Conservation (phyloP, 2,329 filamentous ascomycete species). For the Neurospora sp. region DNA sequence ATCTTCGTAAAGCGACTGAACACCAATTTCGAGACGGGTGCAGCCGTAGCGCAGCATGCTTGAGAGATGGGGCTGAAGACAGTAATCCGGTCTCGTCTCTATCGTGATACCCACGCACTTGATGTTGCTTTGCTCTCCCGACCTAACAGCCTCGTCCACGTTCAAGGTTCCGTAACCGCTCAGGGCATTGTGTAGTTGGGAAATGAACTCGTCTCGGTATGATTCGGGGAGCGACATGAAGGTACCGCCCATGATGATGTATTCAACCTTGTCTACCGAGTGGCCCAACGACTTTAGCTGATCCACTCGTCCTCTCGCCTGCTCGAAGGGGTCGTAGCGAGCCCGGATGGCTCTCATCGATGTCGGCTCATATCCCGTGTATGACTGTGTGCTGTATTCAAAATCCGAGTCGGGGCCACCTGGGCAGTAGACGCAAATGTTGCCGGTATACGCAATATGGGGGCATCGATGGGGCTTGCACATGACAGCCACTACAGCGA, state of each 20-base stretch:
- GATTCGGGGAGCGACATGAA: slow-evolving; percentile 93
- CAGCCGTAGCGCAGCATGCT: slow-evolving; percentile 98
- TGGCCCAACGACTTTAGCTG: slow-evolving; percentile 94
- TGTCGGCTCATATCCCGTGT: slow-evolving; percentile 96
- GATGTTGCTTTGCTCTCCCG: slow-evolving; percentile 91
- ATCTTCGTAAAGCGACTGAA: slow-evolving; percentile 95
- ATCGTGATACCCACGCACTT: slow-evolving; percentile 99
- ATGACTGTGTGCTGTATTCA: slow-evolving; percentile 97
- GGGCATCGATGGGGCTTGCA: slow-evolving; percentile 97
- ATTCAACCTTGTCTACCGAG: slow-evolving; percentile 98
- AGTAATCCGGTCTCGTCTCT: slow-evolving; percentile 95
- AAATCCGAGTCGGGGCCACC: slow-evolving; percentile 97
- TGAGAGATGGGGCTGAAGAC: slow-evolving; percentile 85
- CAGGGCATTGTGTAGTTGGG: slow-evolving; percentile 90
- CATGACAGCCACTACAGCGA: slow-evolving; percentile 98
- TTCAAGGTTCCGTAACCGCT: slow-evolving; percentile 91
- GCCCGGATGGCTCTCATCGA: slow-evolving; percentile 97
- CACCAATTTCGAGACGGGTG: slow-evolving; percentile 86
- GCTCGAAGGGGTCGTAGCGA: slow-evolving; percentile 95
- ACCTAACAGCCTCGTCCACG: slow-evolving; percentile 90
- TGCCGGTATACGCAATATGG: slow-evolving; percentile 96
- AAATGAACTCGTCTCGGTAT: slow-evolving; percentile 89
- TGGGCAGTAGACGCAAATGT: slow-evolving; percentile 98
- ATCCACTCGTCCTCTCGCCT: slow-evolving; percentile 89
- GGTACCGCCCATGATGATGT: slow-evolving; percentile 99